phyloP scores from a whole-genome alignment of 345 rosid species.

The Eucalyptus pauciflora region DNA sequence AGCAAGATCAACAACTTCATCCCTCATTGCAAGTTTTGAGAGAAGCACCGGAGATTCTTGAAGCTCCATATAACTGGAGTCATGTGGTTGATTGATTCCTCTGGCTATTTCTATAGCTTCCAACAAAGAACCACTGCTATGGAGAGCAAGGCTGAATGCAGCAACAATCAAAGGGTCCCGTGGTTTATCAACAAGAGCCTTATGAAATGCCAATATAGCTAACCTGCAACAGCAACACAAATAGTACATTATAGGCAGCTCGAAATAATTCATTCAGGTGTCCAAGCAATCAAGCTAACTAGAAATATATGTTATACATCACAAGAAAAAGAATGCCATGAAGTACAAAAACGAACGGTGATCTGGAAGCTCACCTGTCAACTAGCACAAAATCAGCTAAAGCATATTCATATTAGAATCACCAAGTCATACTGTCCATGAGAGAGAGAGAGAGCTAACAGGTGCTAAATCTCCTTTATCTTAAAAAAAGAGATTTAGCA shows the following conservation, averaged over 20 bases:
- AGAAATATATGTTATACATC: not conserved
- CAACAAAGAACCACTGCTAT: slow-evolving; percentile 61
- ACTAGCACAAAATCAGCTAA: not conserved
- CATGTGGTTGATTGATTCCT: slow-evolving; percentile 34
- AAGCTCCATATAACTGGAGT: slow-evolving; percentile 44
- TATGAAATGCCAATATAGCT: slow-evolving; percentile 73
- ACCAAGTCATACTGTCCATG: not conserved
- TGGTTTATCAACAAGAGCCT: slow-evolving; percentile 55
- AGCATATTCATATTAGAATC: not conserved
- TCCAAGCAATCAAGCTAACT: not conserved
- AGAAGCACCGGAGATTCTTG: slow-evolving; percentile 5
- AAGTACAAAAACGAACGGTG: not conserved
- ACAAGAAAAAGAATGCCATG: not conserved
- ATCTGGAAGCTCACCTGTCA: not conserved
- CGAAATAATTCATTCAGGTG: not conserved
- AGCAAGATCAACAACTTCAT: slow-evolving; percentile 63
- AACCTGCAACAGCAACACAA: slow-evolving; percentile 29
- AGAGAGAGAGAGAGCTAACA: not conserved
- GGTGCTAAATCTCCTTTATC: not conserved
- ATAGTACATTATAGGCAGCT: not conserved
- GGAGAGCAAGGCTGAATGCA: slow-evolving; percentile 64
- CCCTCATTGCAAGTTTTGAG: slow-evolving; percentile 7
- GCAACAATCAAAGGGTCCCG: slow-evolving; percentile 75
- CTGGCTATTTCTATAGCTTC: slow-evolving; percentile 61
- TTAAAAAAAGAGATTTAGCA: not conserved